Percentiles rank a stretch among this genome's conserved stretches.
phyloP scores from a whole-genome alignment of 495 filamentous ascomycete genomes.

The Jackrogersella minutella region DNA sequence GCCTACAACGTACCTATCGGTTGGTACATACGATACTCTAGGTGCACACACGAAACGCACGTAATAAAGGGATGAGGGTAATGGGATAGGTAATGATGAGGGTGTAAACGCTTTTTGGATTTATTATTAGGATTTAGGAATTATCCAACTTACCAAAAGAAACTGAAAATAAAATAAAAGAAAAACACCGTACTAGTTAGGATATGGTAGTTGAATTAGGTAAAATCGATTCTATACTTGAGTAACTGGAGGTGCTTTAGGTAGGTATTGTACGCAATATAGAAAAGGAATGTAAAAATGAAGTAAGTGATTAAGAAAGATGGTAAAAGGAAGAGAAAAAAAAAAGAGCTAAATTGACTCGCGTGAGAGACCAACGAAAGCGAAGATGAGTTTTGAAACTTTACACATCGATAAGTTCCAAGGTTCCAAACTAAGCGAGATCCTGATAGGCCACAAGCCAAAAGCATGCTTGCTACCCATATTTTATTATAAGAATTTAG shows the following conservation, averaged over 20 bases:
- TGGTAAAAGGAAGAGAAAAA: slow-evolving; percentile 6
- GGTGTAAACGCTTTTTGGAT: background rate
- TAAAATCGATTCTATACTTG: too few species aligned
- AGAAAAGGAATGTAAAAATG: background rate
- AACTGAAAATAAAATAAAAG: too few species aligned
- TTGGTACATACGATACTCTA: background rate
- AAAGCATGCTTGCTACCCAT: background rate
- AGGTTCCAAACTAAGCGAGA: slow-evolving; percentile 19
- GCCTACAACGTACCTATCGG: background rate
- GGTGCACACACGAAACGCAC: background rate
- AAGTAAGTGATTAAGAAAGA: slow-evolving; percentile 7
- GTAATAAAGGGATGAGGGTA: background rate
- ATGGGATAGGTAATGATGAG: background rate
- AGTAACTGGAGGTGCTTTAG: too few species aligned
- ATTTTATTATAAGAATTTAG: too few species aligned
- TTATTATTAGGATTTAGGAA: background rate
- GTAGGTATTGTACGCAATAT: background rate
- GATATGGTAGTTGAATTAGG: too few species aligned
- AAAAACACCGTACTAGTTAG: too few species aligned
- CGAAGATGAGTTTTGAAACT: slow-evolving; percentile 30
- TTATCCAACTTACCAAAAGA: too few species aligned
- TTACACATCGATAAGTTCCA: slow-evolving; percentile 25
- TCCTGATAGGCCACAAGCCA: slow-evolving; percentile 33
- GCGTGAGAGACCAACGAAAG: slow-evolving; percentile 5
- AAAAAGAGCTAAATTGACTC: background rate